phyloP scores from a whole-genome alignment of 176 grass and related monocot species.

The Oryza officinalis region DNA sequence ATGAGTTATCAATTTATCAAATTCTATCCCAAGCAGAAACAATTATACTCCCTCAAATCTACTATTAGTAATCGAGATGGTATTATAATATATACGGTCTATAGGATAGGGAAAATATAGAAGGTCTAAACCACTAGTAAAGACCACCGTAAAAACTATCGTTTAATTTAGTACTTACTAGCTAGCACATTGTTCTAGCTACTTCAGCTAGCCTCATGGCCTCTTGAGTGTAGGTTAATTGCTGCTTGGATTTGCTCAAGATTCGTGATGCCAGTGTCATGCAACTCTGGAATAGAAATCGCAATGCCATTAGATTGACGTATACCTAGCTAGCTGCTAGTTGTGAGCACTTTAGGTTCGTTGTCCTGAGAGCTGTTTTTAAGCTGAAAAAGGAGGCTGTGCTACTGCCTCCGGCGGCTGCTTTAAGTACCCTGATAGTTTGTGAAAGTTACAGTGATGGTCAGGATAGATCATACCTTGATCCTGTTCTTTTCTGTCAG shows the following conservation, averaged over 20 bases:
- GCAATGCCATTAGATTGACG: slow-evolving; percentile 29
- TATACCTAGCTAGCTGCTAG: background rate
- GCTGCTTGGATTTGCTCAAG: slow-evolving; percentile 28
- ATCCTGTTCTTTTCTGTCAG: slow-evolving; percentile 20
- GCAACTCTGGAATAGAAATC: background rate
- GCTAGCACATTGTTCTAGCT: background rate
- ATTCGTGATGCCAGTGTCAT: slow-evolving; percentile 11
- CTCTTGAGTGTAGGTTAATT: slow-evolving; percentile 1
- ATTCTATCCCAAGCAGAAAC: background rate
- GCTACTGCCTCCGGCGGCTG: slow-evolving; percentile 11
- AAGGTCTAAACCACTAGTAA: background rate
- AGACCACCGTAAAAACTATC: background rate
- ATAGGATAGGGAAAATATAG: background rate
- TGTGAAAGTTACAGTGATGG: slow-evolving; percentile 42
- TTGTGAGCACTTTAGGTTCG: background rate
- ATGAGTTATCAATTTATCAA: too few species aligned
- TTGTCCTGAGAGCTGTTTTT: slow-evolving; percentile 24
- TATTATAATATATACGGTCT: background rate
- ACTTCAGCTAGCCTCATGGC: slow-evolving; percentile 35
- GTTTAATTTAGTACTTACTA: background rate
- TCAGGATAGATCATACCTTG: slow-evolving; percentile 38
- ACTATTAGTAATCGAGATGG: too few species aligned
- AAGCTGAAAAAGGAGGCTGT: slow-evolving; percentile 32
- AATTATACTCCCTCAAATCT: background rate
- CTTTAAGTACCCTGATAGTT: slow-evolving; percentile 61